These are phyloP conservation scores for Aspergillus viridinutans DNA, from an alignment of 2,329 filamentous ascomycete species.

Conservation along the genomic window DNA sequence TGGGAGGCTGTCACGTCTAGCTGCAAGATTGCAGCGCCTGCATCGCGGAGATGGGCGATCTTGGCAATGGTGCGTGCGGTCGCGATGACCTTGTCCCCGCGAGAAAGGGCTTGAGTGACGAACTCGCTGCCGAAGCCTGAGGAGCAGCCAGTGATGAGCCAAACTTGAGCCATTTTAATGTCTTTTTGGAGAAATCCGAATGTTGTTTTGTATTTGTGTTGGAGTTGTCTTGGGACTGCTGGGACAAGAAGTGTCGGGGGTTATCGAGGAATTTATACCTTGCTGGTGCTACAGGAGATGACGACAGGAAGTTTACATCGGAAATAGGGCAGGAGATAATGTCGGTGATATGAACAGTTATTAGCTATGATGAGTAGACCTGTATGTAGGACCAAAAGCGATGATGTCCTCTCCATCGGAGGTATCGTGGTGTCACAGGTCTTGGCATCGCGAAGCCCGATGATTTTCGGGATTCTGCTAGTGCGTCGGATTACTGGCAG, in stretches of 20 bases:
- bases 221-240: neutral
- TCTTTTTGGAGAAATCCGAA: neutral
- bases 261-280: neutral
- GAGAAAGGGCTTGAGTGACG: slow-evolving; percentile 20
- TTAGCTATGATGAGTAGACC: neutral
- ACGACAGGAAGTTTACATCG: neutral
- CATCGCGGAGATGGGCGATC: slow-evolving; percentile 22
- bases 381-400: neutral
- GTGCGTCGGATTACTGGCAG: too few relatives aligned
- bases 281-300: neutral
- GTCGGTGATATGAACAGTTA: neutral
- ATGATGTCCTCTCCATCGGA: neutral
- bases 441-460: neutral
- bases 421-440: neutral
- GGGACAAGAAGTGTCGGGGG: neutral
- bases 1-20: slow-evolving; percentile 23
- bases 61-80: slow-evolving; percentile 28
- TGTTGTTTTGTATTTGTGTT: neutral
- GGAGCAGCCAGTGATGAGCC: slow-evolving; percentile 35
- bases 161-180: slow-evolving; percentile 19
- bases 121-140: slow-evolving; percentile 32
- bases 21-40: slow-evolving; percentile 21
- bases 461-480: neutral
- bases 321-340: neutral
- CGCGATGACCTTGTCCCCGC: slow-evolving; percentile 34